phyloP scores from a whole-genome alignment of 495 filamentous ascomycete genomes.

The Neurospora sp. region DNA sequence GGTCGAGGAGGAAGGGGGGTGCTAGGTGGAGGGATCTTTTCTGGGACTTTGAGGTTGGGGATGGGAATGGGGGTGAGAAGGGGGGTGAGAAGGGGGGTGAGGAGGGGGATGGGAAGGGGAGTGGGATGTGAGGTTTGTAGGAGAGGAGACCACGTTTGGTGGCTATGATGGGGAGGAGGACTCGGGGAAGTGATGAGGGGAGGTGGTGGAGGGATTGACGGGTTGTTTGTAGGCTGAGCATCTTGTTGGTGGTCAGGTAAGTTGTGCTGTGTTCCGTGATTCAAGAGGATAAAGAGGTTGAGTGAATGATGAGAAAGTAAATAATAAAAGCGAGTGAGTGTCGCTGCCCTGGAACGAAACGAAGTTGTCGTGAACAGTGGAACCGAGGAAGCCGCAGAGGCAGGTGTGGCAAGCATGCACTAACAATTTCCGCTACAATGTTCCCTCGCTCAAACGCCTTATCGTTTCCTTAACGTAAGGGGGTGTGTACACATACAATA shows the following conservation, averaged over 20 bases:
- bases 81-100: not conserved
- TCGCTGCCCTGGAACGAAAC: not conserved
- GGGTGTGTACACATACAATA: too few species aligned
- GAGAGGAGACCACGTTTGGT: not conserved
- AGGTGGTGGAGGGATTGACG: not conserved
- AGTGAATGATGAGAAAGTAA: not conserved
- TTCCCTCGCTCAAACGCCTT: too few species aligned
- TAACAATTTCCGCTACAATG: not conserved
- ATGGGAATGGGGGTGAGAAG: not conserved
- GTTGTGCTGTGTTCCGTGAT: not conserved
- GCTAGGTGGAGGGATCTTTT: slow-evolving; percentile 51
- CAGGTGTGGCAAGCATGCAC: not conserved
- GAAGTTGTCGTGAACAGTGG: not conserved
- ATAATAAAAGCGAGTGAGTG: not conserved
- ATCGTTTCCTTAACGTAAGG: too few species aligned
- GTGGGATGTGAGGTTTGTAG: not conserved
- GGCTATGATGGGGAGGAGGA: not conserved
- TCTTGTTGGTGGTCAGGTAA: not conserved
- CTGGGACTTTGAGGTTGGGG: not conserved
- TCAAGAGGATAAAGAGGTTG: too few species aligned
- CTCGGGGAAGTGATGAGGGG: not conserved
- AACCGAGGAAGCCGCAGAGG: not conserved
- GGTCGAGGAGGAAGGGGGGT: slow-evolving; percentile 64
- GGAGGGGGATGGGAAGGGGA: not conserved
- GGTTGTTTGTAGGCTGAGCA: not conserved